Base-by-base conservation (phyloP, 108 stramenopile species). In the Skeletonema menzelii region DNA sequence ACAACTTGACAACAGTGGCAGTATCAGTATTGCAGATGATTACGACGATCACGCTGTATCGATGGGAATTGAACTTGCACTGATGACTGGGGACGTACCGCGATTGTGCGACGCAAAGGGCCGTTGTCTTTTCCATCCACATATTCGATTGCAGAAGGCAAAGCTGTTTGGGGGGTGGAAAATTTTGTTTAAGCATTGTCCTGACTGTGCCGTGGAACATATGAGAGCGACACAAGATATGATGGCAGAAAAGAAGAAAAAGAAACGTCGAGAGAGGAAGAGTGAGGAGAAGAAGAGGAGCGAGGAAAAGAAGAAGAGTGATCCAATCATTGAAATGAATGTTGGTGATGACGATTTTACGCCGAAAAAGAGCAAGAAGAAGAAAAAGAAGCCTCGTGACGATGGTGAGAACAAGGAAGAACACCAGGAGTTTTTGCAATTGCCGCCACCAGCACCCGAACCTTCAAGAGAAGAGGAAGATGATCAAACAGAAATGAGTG, bases 81-180 rank as follows among this genome's bases (percentile, higher is more conserved):
- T 58, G 26, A 19, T 59, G 14, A 47, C 42, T 65, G 69, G 63
- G 19, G 63, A 77, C 53, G 66, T 71, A 26, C 63, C 77, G 7
- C 65, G 70, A n/a, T 27, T 72, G 20, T 79, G 77, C 32, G 77
- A 79, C 26, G 59, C 59, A 13, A 71, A 67, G 38, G 77, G 77
- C 30, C 35, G 70, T 17, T 79, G 77, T 27, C 31, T 67, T 2
- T 62, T 72, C 15, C 77, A 79, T 56, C 70, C 77, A 4, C 77
- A 79, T 49, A 79, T 79, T 55, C 77, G 77, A 14, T 44, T 72
- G 15, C 71, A 63, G 56, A 72, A 72, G 59, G 59, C 70, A 38
- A 79, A 79, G 47, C 35, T 79, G 28, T 79, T 79, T 34, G 70
- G 77, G 27, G 77, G 77, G 1, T 79, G 77, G 77, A 79, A 60